Percentiles rank a stretch among this genome's conserved stretches.
Conservation (phyloP, 2,329 filamentous ascomycete genomes). For the Rhynchosporium agropyri region DNA sequence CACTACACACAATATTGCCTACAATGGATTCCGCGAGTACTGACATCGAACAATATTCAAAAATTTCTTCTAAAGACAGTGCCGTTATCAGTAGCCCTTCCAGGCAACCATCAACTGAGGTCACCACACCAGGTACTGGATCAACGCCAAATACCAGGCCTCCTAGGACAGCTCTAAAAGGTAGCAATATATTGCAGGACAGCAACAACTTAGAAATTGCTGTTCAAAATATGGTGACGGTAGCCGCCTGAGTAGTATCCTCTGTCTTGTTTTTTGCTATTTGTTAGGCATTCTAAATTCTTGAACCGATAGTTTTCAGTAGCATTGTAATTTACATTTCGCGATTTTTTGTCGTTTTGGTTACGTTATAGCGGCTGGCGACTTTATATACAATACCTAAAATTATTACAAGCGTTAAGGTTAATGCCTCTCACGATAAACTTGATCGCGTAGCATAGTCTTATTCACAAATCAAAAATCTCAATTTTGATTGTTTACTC, state of each 20-base stretch:
- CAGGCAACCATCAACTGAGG: neutral
- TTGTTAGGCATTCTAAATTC: neutral
- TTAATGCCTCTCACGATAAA: neutral
- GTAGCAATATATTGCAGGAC: neutral
- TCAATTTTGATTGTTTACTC: conserved; percentile 5
- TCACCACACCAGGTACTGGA: neutral
- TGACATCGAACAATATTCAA: neutral
- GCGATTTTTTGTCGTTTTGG: neutral
- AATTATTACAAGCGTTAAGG: neutral
- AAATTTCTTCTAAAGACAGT: neutral
- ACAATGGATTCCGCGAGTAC: neutral
- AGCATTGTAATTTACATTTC: neutral
- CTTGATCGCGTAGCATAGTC: too few relatives aligned
- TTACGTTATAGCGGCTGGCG: neutral
- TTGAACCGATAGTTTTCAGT: neutral
- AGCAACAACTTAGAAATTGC: neutral
- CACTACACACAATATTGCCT: neutral
- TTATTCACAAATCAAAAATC: neutral
- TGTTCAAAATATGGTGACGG: neutral
- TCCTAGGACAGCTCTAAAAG: neutral
- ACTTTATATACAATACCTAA: neutral
- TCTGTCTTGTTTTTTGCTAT: neutral
- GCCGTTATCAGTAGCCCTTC: neutral
- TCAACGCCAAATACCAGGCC: neutral
- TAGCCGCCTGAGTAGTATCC: neutral